Evolutionary conservation across 192 early-diverging fungal genomes (phyloP).

Genomic region (Backusella mclennaniae): DNA sequence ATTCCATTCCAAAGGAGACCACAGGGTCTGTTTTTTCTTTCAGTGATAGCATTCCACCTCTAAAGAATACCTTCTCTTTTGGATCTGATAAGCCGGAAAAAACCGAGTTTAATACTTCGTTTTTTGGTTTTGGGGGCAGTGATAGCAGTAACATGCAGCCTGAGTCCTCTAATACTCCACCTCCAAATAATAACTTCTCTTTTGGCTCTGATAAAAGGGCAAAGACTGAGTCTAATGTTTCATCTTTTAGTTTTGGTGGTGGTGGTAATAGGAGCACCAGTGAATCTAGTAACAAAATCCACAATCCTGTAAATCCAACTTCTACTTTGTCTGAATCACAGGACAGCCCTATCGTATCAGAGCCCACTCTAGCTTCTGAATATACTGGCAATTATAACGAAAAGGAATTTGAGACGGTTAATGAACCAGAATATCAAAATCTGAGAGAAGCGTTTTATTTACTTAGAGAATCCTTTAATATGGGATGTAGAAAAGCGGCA

Average conservation of each 20-base stretch:
- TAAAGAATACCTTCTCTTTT: no score
- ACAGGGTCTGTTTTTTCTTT: no score
- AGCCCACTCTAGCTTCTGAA: neutral
- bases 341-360: neutral
- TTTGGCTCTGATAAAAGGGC: no score
- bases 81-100: no score
- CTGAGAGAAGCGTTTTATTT: neutral
- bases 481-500: neutral
- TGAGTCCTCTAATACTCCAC: no score
- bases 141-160: no score
- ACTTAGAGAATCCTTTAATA: neutral
- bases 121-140: no score
- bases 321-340: neutral
- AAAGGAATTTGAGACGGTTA: neutral
- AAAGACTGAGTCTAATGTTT: neutral
- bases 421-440: neutral
- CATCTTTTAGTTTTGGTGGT: neutral
- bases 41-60: no score
- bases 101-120: no score
- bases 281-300: neutral
- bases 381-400: neutral
- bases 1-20: no score
- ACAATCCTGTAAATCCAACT: neutral
- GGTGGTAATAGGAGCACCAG: neutral
- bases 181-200: no score